Evolutionary conservation across 495 filamentous ascomycete species (phyloP).

Genomic region (Neurospora sp.): DNA sequence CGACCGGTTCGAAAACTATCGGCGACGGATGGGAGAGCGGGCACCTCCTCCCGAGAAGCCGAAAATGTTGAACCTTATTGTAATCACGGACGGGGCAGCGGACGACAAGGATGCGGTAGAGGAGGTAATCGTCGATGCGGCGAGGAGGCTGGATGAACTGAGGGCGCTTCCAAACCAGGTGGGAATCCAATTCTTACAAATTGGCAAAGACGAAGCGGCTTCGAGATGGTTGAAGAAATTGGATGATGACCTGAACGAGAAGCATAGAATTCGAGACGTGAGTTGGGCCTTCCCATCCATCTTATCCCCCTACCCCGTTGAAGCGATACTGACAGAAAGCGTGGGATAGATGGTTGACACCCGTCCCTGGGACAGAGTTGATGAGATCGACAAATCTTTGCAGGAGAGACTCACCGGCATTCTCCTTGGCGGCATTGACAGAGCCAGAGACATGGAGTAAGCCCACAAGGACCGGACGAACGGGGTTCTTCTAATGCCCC

Average conservation of each 20-base stretch:
- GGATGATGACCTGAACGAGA: constrained; percentile 7
- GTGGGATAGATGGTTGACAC: constrained; percentile 9
- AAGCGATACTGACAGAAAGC: neutral
- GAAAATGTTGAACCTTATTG: constrained; percentile 76
- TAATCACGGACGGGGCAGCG: constrained; percentile 73
- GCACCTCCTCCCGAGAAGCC: constrained; percentile 24
- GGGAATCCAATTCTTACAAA: constrained; percentile 83
- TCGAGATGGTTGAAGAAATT: constrained; percentile 5
- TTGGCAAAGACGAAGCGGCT: constrained; percentile 59
- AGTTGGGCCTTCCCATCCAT: neutral
- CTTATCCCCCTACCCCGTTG: neutral
- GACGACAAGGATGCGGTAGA: constrained; percentile 55
- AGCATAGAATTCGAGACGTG: constrained; percentile 6
- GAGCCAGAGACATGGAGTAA: neutral
- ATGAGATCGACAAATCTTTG: constrained; percentile 4
- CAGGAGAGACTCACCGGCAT: constrained; percentile 5
- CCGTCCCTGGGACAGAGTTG: constrained; percentile 6
- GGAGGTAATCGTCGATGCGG: constrained; percentile 51
- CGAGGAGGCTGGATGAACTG: constrained; percentile 54
- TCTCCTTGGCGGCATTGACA: constrained; percentile 5
- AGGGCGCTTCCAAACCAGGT: constrained; percentile 70
- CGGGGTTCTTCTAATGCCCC: neutral
- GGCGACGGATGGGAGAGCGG: constrained; percentile 4
- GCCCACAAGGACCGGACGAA: neutral
- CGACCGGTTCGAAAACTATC: constrained; percentile 11